Evolutionary conservation across 73 alveolate genomes (phyloP).

Genomic region (Effrenium voratum): DNA sequence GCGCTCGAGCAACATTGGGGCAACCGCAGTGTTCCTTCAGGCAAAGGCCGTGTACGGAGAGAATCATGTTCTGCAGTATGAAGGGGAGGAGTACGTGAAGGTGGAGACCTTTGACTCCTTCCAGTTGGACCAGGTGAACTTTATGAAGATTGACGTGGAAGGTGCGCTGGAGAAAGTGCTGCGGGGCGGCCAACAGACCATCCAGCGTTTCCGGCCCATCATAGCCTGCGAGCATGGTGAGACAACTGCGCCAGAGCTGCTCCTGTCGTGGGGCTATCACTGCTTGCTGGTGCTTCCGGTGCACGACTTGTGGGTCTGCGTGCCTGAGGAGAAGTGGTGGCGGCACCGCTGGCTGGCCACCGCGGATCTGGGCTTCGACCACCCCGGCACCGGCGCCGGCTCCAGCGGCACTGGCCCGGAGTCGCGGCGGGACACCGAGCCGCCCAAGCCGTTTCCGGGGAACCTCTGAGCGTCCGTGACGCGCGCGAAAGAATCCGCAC

Average conservation of each 20-base stretch:
- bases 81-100: slow-evolving; percentile 57
- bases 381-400: not conserved
- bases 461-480: not conserved
- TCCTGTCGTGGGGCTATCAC: slow-evolving; percentile 51
- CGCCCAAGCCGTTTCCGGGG: slow-evolving; percentile 35
- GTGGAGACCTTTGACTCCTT: slow-evolving; percentile 73
- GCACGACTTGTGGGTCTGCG: slow-evolving; percentile 84
- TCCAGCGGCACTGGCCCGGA: not conserved
- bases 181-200: slow-evolving; percentile 71
- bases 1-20: slow-evolving; percentile 77
- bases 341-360: slow-evolving; percentile 61
- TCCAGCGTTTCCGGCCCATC: slow-evolving; percentile 47
- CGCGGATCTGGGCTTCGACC: slow-evolving; percentile 61
- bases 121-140: slow-evolving; percentile 44
- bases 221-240: slow-evolving; percentile 87
- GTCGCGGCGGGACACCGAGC: slow-evolving; percentile 45
- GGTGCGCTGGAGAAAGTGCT: slow-evolving; percentile 73
- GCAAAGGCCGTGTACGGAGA: slow-evolving; percentile 81
- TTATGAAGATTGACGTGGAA: slow-evolving; percentile 80
- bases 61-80: slow-evolving; percentile 76
- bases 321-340: slow-evolving; percentile 86
- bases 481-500: not conserved
- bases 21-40: slow-evolving; percentile 58
- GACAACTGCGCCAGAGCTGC: slow-evolving; percentile 30
- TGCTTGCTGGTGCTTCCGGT: slow-evolving; percentile 58